These are phyloP conservation scores for Kuraishia capsulata DNA, from an alignment of 805 yeast genomes.

Conservation along the genomic window DNA sequence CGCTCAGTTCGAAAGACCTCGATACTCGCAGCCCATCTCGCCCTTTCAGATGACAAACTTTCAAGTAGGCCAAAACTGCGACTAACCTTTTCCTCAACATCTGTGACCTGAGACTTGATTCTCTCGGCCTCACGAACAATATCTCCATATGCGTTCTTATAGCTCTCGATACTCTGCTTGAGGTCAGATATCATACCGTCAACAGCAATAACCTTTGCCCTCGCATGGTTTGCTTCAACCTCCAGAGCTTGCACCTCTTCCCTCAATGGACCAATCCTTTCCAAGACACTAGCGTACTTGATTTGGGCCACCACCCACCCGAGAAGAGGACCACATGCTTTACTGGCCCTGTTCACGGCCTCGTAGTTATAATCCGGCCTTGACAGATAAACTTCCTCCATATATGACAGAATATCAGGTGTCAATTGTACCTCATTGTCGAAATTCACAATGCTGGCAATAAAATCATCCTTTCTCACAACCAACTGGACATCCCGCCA, in stretches of 20 bases:
- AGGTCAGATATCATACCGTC: slow-evolving; percentile 75
- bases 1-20: slow-evolving; percentile 36
- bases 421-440: slow-evolving; percentile 54
- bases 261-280: slow-evolving; percentile 64
- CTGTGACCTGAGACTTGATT: slow-evolving; percentile 60
- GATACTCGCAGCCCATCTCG: slow-evolving; percentile 66
- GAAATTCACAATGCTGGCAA: slow-evolving; percentile 69
- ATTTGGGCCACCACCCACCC: slow-evolving; percentile 89
- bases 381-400: slow-evolving; percentile 54
- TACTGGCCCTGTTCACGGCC: slow-evolving; percentile 79
- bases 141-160: slow-evolving; percentile 59
- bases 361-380: slow-evolving; percentile 60
- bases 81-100: slow-evolving; percentile 48
- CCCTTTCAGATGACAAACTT: slow-evolving; percentile 55
- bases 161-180: slow-evolving; percentile 55
- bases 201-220: slow-evolving; percentile 64
- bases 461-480: slow-evolving; percentile 83
- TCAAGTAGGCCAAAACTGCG: slow-evolving; percentile 58
- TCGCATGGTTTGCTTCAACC: slow-evolving; percentile 47
- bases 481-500: slow-evolving; percentile 83
- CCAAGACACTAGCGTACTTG: slow-evolving; percentile 62
- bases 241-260: slow-evolving; percentile 58
- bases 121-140: slow-evolving; percentile 74
- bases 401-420: slow-evolving; percentile 36
- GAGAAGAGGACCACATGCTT: slow-evolving; percentile 87